A percentile compares a stretch with the other conserved stretches of the same genome.
Conservation (phyloP, 2,329 filamentous ascomycete genomes). For the Biscogniauxia mediterranea region DNA sequence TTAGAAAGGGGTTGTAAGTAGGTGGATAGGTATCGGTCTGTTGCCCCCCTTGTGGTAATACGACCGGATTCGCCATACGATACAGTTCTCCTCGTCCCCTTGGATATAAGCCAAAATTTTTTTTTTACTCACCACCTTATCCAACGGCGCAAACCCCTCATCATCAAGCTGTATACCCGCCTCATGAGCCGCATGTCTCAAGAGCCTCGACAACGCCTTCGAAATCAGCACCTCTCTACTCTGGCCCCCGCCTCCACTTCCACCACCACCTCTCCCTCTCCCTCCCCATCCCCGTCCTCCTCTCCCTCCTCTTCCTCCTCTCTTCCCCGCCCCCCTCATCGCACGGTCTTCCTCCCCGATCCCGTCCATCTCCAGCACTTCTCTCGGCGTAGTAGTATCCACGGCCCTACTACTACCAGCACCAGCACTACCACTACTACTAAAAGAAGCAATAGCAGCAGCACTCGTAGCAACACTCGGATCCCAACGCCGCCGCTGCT, state of each 20-base stretch:
- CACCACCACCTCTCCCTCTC: slow-evolving; percentile 31
- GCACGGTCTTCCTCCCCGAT: slow-evolving; percentile 1
- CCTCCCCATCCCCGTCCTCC: slow-evolving; percentile 11
- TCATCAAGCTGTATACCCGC: slow-evolving; percentile 57
- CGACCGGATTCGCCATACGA: too few relatives aligned
- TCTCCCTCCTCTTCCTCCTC: slow-evolving; percentile 15
- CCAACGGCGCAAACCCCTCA: slow-evolving; percentile 58
- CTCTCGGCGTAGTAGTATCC: too few relatives aligned
- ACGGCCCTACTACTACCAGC: neutral
- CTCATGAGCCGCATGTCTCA: slow-evolving; percentile 56
- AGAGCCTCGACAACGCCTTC: slow-evolving; percentile 51
- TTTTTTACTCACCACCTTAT: slow-evolving; percentile 60
- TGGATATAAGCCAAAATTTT: too few relatives aligned
- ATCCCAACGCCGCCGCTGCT: too few relatives aligned
- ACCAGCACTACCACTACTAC: too few relatives aligned
- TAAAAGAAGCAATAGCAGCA: too few relatives aligned
- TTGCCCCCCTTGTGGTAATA: neutral
- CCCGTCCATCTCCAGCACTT: slow-evolving; percentile 3
- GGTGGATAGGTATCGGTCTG: neutral
- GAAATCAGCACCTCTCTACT: slow-evolving; percentile 50
- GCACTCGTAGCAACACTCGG: too few relatives aligned
- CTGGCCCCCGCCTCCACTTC: slow-evolving; percentile 32
- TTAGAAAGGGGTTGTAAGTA: neutral
- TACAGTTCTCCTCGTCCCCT: too few relatives aligned
- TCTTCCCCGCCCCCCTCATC: slow-evolving; percentile 4